Conservation (phyloP, 129 eudicot species). For the Silybum marianum region DNA sequence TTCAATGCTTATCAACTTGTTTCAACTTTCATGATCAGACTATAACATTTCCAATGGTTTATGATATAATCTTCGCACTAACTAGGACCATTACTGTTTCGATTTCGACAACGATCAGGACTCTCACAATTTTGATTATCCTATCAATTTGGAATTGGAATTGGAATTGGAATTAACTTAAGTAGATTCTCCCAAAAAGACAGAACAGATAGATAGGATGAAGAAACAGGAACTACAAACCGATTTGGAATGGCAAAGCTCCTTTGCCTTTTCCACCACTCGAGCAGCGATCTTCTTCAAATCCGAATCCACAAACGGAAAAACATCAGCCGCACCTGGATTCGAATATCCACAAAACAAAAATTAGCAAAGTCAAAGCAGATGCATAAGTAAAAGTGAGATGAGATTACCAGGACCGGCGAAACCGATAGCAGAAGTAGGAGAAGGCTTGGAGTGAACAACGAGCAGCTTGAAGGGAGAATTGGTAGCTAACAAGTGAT, state of each 20-base stretch:
- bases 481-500: slow-evolving; percentile 51
- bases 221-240: slow-evolving; percentile 23
- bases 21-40: too few relatives aligned
- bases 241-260: slow-evolving; percentile 63
- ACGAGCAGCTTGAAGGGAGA: slow-evolving; percentile 56
- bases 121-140: slow-evolving; percentile 1
- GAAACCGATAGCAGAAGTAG: slow-evolving; percentile 57
- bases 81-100: not conserved
- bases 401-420: slow-evolving; percentile 64
- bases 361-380: not conserved
- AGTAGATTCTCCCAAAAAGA: too few relatives aligned
- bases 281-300: slow-evolving; percentile 85
- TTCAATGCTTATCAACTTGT: too few relatives aligned
- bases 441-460: slow-evolving; percentile 68
- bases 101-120: too few relatives aligned
- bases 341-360: not conserved
- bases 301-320: slow-evolving; percentile 67
- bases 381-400: not conserved
- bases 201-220: too few relatives aligned
- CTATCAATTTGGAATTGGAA: not conserved
- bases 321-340: slow-evolving; percentile 65
- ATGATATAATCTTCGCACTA: not conserved
- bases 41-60: too few relatives aligned
- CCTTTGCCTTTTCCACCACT: slow-evolving; percentile 66
- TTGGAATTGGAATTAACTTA: too few relatives aligned